phyloP scores from a whole-genome alignment of 768 basidiomycete species.

The Sarcomyxa edulis region DNA sequence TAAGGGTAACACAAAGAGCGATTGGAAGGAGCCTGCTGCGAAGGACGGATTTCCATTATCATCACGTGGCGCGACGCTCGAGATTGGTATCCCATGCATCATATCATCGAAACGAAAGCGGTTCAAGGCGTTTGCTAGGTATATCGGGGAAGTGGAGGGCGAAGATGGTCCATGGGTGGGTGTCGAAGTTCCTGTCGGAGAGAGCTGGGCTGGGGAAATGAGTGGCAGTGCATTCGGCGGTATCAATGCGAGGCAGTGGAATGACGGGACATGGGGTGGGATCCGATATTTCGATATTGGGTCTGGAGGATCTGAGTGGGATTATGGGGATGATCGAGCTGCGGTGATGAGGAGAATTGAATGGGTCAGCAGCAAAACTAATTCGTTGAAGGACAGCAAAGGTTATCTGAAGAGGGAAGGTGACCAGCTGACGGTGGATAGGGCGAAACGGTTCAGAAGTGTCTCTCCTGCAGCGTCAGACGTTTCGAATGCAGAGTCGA shows the following conservation, averaged over 20 bases:
- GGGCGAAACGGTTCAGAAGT: constrained; percentile 66
- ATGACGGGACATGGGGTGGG: constrained; percentile 81
- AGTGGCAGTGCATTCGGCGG: too few relatives aligned
- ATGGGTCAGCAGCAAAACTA: constrained; percentile 22
- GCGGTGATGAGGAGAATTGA: constrained; percentile 40
- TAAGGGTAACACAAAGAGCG: constrained; percentile 6
- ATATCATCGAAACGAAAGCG: constrained; percentile 78
- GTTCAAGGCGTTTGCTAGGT: constrained; percentile 82
- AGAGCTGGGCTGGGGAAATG: constrained; percentile 37
- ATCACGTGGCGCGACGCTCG: constrained; percentile 67
- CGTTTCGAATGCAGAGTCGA: constrained; percentile 46
- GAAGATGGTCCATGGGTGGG: constrained; percentile 87
- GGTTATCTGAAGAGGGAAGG: constrained; percentile 34
- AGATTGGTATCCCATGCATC: constrained; percentile 88
- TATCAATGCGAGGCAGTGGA: constrained; percentile 68
- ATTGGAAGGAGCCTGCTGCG: constrained; percentile 12
- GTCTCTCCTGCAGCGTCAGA: constrained; percentile 63
- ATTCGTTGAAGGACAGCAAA: constrained; percentile 23
- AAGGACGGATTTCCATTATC: constrained; percentile 8
- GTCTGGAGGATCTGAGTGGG: constrained; percentile 52
- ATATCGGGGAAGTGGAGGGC: constrained; percentile 83
- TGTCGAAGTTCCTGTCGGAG: constrained; percentile 76
- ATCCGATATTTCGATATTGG: constrained; percentile 82
- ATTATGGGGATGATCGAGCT: constrained; percentile 49
- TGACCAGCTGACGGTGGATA: constrained; percentile 43